These are phyloP conservation scores for Coniochaeta hoffmannii DNA, from an alignment of 2,329 filamentous ascomycete species.

Conservation along the genomic window DNA sequence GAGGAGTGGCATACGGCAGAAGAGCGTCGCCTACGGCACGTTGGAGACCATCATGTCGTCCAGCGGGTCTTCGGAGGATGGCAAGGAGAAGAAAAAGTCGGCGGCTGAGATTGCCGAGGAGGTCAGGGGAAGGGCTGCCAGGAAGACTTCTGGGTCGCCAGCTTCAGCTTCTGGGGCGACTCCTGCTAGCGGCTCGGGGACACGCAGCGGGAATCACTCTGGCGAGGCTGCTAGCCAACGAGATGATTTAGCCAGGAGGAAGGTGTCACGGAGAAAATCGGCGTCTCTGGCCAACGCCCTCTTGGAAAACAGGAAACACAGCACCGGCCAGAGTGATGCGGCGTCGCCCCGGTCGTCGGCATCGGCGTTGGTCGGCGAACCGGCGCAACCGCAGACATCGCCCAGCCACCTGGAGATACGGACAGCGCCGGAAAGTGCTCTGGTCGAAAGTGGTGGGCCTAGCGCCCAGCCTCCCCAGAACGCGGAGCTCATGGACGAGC, in stretches of 20 bases:
- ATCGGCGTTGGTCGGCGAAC: constrained; percentile 43
- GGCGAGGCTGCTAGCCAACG: not conserved
- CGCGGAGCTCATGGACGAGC: not conserved
- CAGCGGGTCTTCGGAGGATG: constrained; percentile 56
- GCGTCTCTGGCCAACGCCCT: constrained; percentile 38
- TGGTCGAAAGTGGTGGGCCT: constrained; percentile 8
- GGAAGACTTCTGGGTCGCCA: constrained; percentile 25
- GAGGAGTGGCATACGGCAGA: constrained; percentile 33
- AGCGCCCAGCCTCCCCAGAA: constrained; percentile 18
- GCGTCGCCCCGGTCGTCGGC: constrained; percentile 26
- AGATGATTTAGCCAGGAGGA: constrained; percentile 5
- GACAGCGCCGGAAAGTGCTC: constrained; percentile 19
- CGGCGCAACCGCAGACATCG: constrained; percentile 50
- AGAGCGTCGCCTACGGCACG: constrained; percentile 52
- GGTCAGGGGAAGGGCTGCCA: constrained; percentile 39
- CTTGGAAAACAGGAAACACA: constrained; percentile 28
- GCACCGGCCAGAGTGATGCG: not conserved
- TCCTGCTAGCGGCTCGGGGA: not conserved
- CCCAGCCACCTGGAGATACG: constrained; percentile 41
- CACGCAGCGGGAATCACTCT: not conserved
- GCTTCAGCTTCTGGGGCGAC: constrained; percentile 15
- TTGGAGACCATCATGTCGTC: constrained; percentile 62
- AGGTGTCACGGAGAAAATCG: constrained; percentile 25
- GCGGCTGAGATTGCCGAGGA: constrained; percentile 49
- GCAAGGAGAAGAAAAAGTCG: constrained; percentile 51